Base-by-base conservation (phyloP, 768 basidiomycete species). In the Lactarius hatsudake region DNA sequence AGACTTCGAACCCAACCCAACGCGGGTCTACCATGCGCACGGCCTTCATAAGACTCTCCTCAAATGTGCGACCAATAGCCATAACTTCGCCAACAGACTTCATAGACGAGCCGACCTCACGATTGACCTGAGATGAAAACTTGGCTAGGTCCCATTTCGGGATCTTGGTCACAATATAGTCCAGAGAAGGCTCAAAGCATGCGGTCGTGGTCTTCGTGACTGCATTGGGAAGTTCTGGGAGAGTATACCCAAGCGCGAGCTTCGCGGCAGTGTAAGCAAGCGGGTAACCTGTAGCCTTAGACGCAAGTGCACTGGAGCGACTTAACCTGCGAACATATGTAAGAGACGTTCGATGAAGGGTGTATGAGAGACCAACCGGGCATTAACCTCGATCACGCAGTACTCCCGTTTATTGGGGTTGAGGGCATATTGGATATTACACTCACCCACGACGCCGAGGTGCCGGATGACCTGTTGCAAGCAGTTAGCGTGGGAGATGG, bases 111-210 rank as follows among this genome's bases (percentile, higher is more conserved):
- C 96, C 97, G 62, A 98, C 88, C 75, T 94, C 88, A 69, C 96
- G 89, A 75, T 96, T 88, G 66, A 98, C 97, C 74, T 96, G 93
- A 48, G 88, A 80, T 26, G 90, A 91, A 83, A 99, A 98, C 78
- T 99, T 99, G 71, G 96, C 95, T 64, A 99, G 82, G 80, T 99
- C 97, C 96, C 97, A 98, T 77, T 98, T 98, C 68, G 97, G 97
- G 70, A 99, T 98, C 80, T 99, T 99, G 59, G 95, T 97, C 67
- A 99, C 97, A 74, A 99, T 97, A 78, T 99, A 99, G 78, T 99
- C 97, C 54, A 99, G 83, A 9, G 96, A 96, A 30, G 97, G 96
- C 76, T 99, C 97, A 79, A 98, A 99, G 79, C 97, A 98, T 2
- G 97, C 97, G 12, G 97, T 98, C 1, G 97, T 99, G 3, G 95